Conservation (phyloP, 176 grass and related monocot genomes). For the Bothriochloa decipiens region DNA sequence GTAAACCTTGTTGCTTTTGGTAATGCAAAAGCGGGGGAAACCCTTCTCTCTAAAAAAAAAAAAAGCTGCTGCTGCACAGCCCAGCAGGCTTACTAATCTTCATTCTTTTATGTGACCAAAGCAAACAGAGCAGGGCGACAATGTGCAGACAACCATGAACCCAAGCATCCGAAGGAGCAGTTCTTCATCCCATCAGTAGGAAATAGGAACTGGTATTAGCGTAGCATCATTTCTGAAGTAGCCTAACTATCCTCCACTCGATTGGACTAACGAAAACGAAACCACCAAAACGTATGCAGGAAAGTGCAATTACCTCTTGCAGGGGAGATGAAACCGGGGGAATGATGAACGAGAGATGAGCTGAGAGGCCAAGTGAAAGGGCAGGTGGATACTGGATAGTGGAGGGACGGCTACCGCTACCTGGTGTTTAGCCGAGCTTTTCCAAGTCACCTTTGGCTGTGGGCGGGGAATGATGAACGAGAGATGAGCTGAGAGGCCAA, state of each 20-base stretch:
- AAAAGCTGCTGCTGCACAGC: too few relatives aligned
- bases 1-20: too few relatives aligned
- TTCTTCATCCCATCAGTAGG: neutral
- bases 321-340: neutral
- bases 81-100: neutral
- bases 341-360: neutral
- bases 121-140: neutral
- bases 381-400: neutral
- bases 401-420: slow-evolving; percentile 1
- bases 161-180: neutral
- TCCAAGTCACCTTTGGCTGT: too few relatives aligned
- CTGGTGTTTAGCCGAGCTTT: neutral
- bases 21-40: too few relatives aligned
- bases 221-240: neutral
- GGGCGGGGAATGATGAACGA: neutral
- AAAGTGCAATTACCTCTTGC: slow-evolving; percentile 35
- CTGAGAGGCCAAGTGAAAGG: neutral
- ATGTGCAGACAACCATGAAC: neutral
- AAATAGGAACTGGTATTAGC: neutral
- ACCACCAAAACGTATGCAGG: neutral
- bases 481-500: neutral
- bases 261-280: neutral
- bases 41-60: too few relatives aligned
- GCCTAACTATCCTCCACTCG: neutral
- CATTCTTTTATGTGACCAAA: neutral